Evolutionary conservation across 225 moss, liverwort and hornwort genomes (phyloP), one percentile per base, ranked within the genome.

Genomic region (Antitrichia curtipendula): DNA sequence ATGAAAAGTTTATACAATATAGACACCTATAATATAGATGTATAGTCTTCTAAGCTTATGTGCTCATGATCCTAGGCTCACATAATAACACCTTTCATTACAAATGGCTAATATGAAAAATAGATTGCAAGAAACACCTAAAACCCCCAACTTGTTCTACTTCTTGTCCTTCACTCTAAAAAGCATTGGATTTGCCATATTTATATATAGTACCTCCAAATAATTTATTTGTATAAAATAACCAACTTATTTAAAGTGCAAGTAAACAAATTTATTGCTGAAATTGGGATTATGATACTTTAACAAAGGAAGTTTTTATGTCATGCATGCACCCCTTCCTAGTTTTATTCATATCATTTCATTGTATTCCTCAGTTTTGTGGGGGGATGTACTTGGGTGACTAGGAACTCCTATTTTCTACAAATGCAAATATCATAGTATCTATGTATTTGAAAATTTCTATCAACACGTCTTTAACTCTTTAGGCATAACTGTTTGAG

Each of bases 301-400:
- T 41, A 9, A 25, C 3, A 27, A 43, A 43, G 15, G 5, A 41
- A 41, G 8, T 70, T 70, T 15, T 0, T 25, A 41, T 15, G 2
- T 41, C 2, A 15, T 70, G 4, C 7, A 38, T n/a, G n/a, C n/a
- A n/a, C 4, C 1, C 22, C 7, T 19, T 38, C 0, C 3, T 34
- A 2, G 0, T 13, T 40, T 69, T 24, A 3, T 40, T 69, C 2
- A 38, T 40, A 69, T 24, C 4, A 11, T 21, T 66, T n/a, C 7
- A 21, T 22, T 68, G n/a, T 4, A 57, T 1, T 56, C 56, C 22
- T 56, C 22, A n/a, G 21, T 7, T 57, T 59, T 22, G 2, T 9
- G 49, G 18, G 9, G 9, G 32, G 36, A 64, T 64, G 64, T 10
- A 66, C n/a, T 66, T 12, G 21, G 4, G 21, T n/a, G 66, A 66